These are phyloP conservation scores for Apiospora marii DNA, from an alignment of 2,329 filamentous ascomycete genomes.

Conservation along the genomic window DNA sequence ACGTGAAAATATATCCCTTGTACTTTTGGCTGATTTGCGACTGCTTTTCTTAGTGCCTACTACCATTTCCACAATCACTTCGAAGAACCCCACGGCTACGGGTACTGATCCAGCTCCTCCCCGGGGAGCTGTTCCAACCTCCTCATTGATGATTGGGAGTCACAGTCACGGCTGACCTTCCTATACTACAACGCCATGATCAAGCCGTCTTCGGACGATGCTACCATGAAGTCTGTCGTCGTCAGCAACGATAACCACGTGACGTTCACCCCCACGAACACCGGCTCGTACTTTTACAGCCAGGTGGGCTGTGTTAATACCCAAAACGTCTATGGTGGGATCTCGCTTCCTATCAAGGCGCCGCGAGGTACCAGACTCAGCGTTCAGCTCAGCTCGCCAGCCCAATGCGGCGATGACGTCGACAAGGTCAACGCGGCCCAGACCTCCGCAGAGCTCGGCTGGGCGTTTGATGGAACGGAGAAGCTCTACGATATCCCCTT, in stretches of 20 bases:
- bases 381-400: slow-evolving; percentile 58
- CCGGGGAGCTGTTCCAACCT: slow-evolving; percentile 33
- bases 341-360: slow-evolving; percentile 63
- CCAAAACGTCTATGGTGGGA: slow-evolving; percentile 59
- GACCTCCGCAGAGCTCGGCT: slow-evolving; percentile 59
- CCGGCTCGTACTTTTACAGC: slow-evolving; percentile 64
- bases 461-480: slow-evolving; percentile 67
- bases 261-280: slow-evolving; percentile 57
- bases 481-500: slow-evolving; percentile 66
- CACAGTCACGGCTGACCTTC: slow-evolving; percentile 68
- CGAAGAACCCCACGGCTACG: slow-evolving; percentile 25
- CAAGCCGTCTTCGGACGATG: slow-evolving; percentile 63
- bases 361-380: slow-evolving; percentile 57
- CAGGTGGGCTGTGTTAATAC: slow-evolving; percentile 63
- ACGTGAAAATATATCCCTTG: not conserved
- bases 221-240: slow-evolving; percentile 61
- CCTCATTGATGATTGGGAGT: slow-evolving; percentile 67
- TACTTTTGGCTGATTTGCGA: not conserved
- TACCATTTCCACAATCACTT: slow-evolving; percentile 25
- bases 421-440: slow-evolving; percentile 46
- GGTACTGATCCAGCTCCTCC: slow-evolving; percentile 24
- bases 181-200: slow-evolving; percentile 67
- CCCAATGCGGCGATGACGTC: slow-evolving; percentile 50
- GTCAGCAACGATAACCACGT: slow-evolving; percentile 60
- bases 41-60: not conserved